Conservation (phyloP, 2,329 filamentous ascomycete genomes). For the Coleophoma crateriformis region DNA sequence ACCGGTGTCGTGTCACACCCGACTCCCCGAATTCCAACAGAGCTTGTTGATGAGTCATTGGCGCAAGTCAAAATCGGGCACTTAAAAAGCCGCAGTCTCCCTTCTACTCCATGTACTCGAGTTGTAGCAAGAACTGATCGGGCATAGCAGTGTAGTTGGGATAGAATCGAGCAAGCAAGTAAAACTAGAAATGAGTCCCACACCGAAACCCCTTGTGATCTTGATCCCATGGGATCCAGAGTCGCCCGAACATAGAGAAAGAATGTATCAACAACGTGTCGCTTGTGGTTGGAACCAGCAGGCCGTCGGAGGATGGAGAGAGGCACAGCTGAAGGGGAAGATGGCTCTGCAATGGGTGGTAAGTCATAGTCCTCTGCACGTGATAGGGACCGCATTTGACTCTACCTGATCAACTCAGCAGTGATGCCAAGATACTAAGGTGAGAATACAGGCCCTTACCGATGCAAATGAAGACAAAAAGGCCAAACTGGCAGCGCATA, state of each 20-base stretch:
- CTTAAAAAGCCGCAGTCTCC: too few relatives aligned
- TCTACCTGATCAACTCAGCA: neutral
- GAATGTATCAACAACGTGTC: conserved; percentile 37
- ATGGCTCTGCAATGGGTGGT: conserved; percentile 20
- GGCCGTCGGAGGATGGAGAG: conserved; percentile 23
- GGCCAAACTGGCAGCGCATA: conserved; percentile 12
- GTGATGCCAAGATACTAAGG: too few relatives aligned
- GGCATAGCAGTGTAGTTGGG: too few relatives aligned
- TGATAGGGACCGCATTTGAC: neutral
- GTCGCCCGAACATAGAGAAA: conserved; percentile 31
- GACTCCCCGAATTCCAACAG: too few relatives aligned
- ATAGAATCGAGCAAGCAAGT: too few relatives aligned
- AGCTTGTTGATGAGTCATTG: too few relatives aligned
- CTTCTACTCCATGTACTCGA: too few relatives aligned
- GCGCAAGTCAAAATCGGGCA: too few relatives aligned
- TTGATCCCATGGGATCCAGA: conserved; percentile 39
- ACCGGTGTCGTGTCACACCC: too few relatives aligned
- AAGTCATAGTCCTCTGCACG: neutral
- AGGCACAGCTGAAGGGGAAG: conserved; percentile 9
- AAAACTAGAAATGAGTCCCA: too few relatives aligned
- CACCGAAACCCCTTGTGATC: conserved; percentile 12
- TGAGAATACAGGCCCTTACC: conserved; percentile 10
- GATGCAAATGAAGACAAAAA: conserved; percentile 10
- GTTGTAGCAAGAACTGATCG: too few relatives aligned
- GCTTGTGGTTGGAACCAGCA: conserved; percentile 39